Evolutionary conservation across 1,284 basidiomycete species (phyloP), one percentile per base, ranked within the genome.

Genomic region (Hymenochaete sp.): DNA sequence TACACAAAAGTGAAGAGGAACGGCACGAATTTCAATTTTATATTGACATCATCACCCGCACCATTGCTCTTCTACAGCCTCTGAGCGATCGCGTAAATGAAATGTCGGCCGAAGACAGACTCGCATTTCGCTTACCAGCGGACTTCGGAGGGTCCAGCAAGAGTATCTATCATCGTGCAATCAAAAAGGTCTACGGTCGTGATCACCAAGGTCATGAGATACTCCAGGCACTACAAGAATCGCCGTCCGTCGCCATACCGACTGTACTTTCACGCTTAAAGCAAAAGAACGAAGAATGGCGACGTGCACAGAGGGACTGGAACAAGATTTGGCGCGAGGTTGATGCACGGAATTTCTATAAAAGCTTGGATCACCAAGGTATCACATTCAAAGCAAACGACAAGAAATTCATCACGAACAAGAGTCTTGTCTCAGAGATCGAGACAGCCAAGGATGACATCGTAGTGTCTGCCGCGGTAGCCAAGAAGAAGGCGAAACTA

Each of bases 1-100:
- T 98, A 47, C 93, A 98, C 68, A 90, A 90, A 62, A 87, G 89
- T 55, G 96, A 99, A 63, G 96, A 99, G 62, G 96, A 99, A 63
- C 81, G 96, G 21, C 92, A 98, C 67, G 96, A 98, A 65, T 98
- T 93, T 64, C 93, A 97, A 59, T 95, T 96, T 56, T 89, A 96
- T 59, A 82, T 98, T 43, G 93, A 98, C 61, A 92, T 87, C 32
- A 82, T 98, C 57, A 67, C 82, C 14, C 82, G 93, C 38, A 98
- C 93, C 8, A 96, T 98, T 58, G 82, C 90, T 1, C 68, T 97
- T 37, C 77, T 99, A 47, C 93, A 98, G 61, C 93, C 93, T 2
- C 75, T 98, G 50, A 79, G 82, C 53, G 76, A 75, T 29, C 83
- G 93, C 41, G 87, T 98, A 57, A 82, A 88, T 54, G 79, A 82